phyloP scores from a whole-genome alignment of 768 basidiomycete species.

The Leccinum uliginosum region DNA sequence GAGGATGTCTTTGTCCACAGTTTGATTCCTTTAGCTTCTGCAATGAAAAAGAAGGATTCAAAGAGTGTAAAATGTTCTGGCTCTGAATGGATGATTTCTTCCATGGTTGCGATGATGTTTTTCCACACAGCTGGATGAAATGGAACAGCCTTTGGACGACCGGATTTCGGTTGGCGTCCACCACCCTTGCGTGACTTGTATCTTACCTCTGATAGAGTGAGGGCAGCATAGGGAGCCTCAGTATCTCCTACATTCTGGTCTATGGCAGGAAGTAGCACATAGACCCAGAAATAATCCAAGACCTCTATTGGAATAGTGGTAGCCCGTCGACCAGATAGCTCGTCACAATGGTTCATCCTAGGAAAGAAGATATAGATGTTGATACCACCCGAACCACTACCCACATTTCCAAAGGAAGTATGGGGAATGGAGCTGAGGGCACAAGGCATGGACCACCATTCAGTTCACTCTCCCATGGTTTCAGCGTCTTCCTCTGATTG shows the following conservation, averaged over 20 bases:
- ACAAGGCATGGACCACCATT: conserved; percentile 9
- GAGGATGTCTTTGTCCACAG: background rate
- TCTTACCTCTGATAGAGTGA: background rate
- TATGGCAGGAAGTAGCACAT: conserved; percentile 12
- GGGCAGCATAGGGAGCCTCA: conserved; percentile 2
- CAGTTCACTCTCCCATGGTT: background rate
- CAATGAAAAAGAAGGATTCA: conserved; percentile 2
- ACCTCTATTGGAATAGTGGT: conserved; percentile 7
- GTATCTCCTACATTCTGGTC: background rate
- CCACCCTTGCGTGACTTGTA: conserved; percentile 5
- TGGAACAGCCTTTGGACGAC: conserved; percentile 6
- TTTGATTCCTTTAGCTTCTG: background rate
- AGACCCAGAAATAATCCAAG: conserved; percentile 5
- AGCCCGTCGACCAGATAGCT: background rate
- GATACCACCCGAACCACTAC: background rate
- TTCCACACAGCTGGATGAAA: background rate
- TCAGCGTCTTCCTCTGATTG: conserved; percentile 9
- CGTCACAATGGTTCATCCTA: conserved; percentile 10
- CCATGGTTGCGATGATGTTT: conserved; percentile 5
- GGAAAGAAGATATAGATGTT: conserved; percentile 10
- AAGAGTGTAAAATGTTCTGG: background rate
- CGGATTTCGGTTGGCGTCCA: background rate
- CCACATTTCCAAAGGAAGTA: background rate
- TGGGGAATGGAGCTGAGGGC: conserved; percentile 2
- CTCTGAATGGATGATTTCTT: background rate